phyloP scores from a whole-genome alignment of 2,329 filamentous ascomycete genomes.

The Tympanopsis confertula region DNA sequence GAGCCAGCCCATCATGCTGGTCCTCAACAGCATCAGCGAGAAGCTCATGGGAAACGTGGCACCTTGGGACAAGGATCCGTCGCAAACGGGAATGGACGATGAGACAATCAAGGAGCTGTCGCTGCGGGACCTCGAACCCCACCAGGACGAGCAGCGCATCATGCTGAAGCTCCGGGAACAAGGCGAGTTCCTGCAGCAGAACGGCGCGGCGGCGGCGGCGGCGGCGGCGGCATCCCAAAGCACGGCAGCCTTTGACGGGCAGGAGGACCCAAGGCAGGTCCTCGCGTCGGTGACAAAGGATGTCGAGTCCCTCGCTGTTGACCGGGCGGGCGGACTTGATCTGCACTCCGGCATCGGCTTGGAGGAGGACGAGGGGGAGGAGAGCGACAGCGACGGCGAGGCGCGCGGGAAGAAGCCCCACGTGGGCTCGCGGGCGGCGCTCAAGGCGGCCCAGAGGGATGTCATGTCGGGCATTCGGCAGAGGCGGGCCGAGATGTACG shows the following conservation, averaged over 20 bases:
- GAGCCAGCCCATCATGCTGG: conserved; percentile 75
- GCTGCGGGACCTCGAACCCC: conserved; percentile 68
- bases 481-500: conserved; percentile 46
- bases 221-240: neutral
- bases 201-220: conserved; percentile 32
- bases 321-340: conserved; percentile 38
- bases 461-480: conserved; percentile 54
- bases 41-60: conserved; percentile 85
- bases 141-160: conserved; percentile 65
- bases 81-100: neutral
- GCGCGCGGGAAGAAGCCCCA: conserved; percentile 36
- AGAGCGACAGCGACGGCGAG: conserved; percentile 54
- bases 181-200: conserved; percentile 64
- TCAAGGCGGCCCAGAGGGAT: conserved; percentile 52
- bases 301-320: conserved; percentile 40
- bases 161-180: conserved; percentile 82
- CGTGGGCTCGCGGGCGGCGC: conserved; percentile 59
- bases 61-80: conserved; percentile 61
- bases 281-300: conserved; percentile 55
- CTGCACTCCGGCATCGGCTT: conserved; percentile 57
- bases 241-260: no score
- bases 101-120: conserved; percentile 63
- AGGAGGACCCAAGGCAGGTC: conserved; percentile 56
- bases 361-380: conserved; percentile 37
- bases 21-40: conserved; percentile 80